phyloP scores from a whole-genome alignment of 192 early-diverging fungal species.

The Linnemannia elongata region DNA sequence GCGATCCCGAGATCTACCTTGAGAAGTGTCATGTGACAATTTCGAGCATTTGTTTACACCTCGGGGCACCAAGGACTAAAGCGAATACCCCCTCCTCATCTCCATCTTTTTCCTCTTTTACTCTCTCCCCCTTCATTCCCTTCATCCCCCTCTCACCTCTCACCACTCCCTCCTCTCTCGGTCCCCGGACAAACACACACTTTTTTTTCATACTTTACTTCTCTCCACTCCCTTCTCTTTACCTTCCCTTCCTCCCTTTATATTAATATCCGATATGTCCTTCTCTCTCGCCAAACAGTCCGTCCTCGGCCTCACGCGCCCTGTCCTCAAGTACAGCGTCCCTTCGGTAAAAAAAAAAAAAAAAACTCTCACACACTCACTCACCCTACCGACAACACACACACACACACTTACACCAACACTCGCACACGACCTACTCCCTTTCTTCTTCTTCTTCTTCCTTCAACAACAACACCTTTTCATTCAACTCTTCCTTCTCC shows the following conservation, averaged over 20 bases:
- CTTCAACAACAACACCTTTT: neutral
- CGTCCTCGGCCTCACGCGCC: slow-evolving; percentile 50
- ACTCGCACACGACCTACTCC: neutral
- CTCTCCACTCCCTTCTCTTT: slow-evolving; percentile 15
- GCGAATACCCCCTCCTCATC: neutral
- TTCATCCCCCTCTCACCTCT: neutral
- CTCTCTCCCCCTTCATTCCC: slow-evolving; percentile 2
- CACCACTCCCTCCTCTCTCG: neutral
- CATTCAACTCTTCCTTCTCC: neutral
- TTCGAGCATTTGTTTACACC: neutral
- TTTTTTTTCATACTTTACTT: slow-evolving; percentile 1
- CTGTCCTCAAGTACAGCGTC: slow-evolving; percentile 51
- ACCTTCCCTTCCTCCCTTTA: neutral
- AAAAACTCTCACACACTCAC: neutral
- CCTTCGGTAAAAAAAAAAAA: slow-evolving; percentile 36
- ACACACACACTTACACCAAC: too few relatives aligned
- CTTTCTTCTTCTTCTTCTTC: neutral
- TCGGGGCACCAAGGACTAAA: slow-evolving; percentile 9
- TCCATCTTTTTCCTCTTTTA: slow-evolving; percentile 19
- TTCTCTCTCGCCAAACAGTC: slow-evolving; percentile 50
- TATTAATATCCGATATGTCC: slow-evolving; percentile 28
- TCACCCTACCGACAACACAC: neutral
- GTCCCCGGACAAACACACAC: neutral
- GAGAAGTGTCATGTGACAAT: neutral
- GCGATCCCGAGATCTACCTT: neutral